These are phyloP conservation scores for Sesbania bispinosa DNA, from an alignment of 306 rosid genomes.

Conservation along the genomic window DNA sequence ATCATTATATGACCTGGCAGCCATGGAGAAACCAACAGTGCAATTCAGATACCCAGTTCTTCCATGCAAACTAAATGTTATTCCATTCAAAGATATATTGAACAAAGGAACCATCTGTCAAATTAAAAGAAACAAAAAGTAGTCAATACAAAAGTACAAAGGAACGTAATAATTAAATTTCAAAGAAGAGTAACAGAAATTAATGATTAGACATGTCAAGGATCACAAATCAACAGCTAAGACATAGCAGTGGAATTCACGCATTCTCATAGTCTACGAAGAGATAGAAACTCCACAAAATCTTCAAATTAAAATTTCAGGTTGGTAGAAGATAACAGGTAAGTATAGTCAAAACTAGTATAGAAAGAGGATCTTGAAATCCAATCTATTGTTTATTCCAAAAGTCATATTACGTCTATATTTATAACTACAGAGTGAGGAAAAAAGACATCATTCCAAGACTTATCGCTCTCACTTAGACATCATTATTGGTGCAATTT, in stretches of 20 bases:
- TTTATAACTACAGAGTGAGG: no score
- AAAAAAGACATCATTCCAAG: no score
- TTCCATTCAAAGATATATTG: slow-evolving; percentile 76
- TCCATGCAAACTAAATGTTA: slow-evolving; percentile 72
- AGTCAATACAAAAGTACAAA: slow-evolving; percentile 13
- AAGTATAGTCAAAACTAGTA: neutral
- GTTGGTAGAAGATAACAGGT: slow-evolving; percentile 9
- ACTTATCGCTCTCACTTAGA: no score
- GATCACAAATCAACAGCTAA: slow-evolving; percentile 12
- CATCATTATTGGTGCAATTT: no score
- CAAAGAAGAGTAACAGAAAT: neutral
- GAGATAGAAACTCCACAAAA: neutral
- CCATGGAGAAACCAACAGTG: slow-evolving; percentile 70
- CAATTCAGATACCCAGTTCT: slow-evolving; percentile 68
- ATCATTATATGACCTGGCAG: slow-evolving; percentile 90
- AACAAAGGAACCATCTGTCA: slow-evolving; percentile 98
- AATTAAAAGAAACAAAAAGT: slow-evolving; percentile 21
- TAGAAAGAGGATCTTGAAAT: neutral
- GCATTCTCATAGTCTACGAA: neutral
- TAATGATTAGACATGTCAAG: neutral
- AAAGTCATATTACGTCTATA: no score
- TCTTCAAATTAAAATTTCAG: no score
- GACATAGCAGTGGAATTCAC: neutral
- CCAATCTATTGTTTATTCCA: neutral
- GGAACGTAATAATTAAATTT: neutral